These are phyloP conservation scores for Tuber microsphaerosporum DNA, from an alignment of 495 filamentous ascomycete genomes.

Conservation along the genomic window DNA sequence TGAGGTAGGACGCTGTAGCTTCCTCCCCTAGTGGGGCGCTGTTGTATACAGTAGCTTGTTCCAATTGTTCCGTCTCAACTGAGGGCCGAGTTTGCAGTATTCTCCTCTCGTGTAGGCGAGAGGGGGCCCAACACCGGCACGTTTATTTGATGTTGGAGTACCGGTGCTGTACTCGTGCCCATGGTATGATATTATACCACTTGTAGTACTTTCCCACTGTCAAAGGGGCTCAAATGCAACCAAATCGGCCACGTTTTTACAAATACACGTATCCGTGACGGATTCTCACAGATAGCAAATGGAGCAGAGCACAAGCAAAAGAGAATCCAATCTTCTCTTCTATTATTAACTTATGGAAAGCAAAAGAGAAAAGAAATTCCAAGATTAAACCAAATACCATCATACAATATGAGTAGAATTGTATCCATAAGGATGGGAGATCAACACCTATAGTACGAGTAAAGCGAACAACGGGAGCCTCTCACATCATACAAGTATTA, in stretches of 20 bases:
- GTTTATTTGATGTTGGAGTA: no score
- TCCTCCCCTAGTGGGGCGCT: no score
- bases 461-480: neutral
- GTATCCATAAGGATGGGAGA: neutral
- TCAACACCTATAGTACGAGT: neutral
- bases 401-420: neutral
- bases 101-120: neutral
- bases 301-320: neutral
- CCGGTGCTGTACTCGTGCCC: no score
- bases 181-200: no score
- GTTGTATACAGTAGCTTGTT: neutral
- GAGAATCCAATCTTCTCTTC: no score
- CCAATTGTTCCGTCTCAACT: no score
- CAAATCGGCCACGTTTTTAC: conserved; percentile 23
- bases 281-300: neutral
- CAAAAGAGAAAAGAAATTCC: neutral
- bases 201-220: neutral
- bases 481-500: neutral
- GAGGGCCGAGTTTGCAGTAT: neutral
- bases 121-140: no score
- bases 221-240: neutral
- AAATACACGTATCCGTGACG: neutral
- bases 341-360: no score
- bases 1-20: no score
- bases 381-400: neutral